phyloP scores from a whole-genome alignment of 306 rosid species.

The Pyrus betulifolia region DNA sequence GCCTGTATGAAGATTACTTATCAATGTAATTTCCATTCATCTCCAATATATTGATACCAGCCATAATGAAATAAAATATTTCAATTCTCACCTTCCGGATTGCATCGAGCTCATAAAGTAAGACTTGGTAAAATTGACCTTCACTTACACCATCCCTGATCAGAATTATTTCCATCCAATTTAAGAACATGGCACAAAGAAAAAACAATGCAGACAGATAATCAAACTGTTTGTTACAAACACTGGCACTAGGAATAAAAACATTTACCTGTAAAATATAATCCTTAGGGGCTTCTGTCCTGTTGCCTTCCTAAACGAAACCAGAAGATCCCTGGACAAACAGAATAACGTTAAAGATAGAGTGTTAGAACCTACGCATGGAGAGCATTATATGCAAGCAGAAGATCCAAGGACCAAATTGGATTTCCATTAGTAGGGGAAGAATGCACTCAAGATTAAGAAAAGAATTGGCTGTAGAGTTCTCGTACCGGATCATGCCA shows the following conservation, averaged over 20 bases:
- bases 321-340: constrained; percentile 68
- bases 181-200: background rate
- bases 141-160: constrained; percentile 92
- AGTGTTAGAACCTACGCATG: background rate
- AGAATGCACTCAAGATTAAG: background rate
- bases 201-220: background rate
- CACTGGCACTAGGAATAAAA: background rate
- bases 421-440: background rate
- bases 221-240: background rate
- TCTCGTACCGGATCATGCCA: constrained; percentile 76
- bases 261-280: constrained; percentile 76
- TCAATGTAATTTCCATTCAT: background rate
- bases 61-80: background rate
- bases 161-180: constrained; percentile 8
- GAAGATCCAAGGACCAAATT: background rate
- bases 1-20: constrained; percentile 38
- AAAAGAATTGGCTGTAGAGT: background rate
- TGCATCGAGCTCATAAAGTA: constrained; percentile 83
- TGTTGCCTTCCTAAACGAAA: constrained; percentile 87
- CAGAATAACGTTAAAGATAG: background rate
- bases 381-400: background rate
- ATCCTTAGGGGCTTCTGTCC: constrained; percentile 90
- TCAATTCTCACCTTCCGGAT: constrained; percentile 63
- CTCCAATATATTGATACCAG: background rate
- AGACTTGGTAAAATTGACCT: constrained; percentile 90